Evolutionary conservation across 176 grass and related monocot species (phyloP).

Genomic region (Cymbopogon citratus): DNA sequence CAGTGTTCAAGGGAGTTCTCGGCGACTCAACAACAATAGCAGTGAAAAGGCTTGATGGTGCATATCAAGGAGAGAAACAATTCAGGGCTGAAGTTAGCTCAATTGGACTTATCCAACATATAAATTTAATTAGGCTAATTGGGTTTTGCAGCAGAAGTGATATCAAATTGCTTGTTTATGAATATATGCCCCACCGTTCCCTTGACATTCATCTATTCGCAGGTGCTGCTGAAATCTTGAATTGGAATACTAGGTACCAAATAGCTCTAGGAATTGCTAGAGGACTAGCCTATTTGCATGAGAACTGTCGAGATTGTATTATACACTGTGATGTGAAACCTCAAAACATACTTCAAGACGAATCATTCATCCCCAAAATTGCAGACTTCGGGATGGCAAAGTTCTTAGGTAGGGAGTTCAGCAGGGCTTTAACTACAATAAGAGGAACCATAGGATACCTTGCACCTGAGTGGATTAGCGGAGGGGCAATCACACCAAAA

Average conservation of each 20-base stretch:
- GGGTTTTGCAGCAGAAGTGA: constrained; percentile 47
- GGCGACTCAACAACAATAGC: constrained; percentile 32
- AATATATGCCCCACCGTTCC: constrained; percentile 51
- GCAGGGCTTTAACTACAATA: constrained; percentile 21
- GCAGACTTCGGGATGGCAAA: constrained; percentile 49
- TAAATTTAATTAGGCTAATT: constrained; percentile 50
- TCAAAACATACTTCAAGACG: constrained; percentile 28
- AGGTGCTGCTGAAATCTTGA: background rate
- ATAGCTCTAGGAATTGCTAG: constrained; percentile 46
- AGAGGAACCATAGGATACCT: constrained; percentile 37
- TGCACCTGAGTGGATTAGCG: constrained; percentile 35
- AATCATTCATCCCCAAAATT: constrained; percentile 14
- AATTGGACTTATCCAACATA: constrained; percentile 47
- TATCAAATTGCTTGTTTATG: constrained; percentile 57
- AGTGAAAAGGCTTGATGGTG: constrained; percentile 49
- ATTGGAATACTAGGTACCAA: constrained; percentile 45
- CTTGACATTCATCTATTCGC: constrained; percentile 40
- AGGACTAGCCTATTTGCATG: constrained; percentile 56
- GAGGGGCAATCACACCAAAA: constrained; percentile 25
- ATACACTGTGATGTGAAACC: constrained; percentile 39
- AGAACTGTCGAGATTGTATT: constrained; percentile 37
- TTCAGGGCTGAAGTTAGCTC: constrained; percentile 42
- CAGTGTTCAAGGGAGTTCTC: constrained; percentile 45
- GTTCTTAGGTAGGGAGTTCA: constrained; percentile 27
- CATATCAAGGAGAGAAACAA: constrained; percentile 58